Conservation (phyloP, 352 stramenopile genomes). For the Phytophthora nicotianae region DNA sequence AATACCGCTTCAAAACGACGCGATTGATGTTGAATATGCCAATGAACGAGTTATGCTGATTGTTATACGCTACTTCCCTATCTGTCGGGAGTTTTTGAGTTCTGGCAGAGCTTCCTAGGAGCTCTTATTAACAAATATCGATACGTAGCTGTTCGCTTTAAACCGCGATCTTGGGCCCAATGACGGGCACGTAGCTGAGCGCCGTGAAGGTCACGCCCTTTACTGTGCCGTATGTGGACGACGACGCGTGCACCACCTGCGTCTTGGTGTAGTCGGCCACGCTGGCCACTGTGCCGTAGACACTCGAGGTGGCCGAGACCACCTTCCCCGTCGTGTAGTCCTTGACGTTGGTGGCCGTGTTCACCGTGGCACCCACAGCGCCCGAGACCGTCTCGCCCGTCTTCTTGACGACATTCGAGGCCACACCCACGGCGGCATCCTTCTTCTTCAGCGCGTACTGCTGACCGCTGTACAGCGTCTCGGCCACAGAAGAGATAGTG, state of each 20-base stretch:
- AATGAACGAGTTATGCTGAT: constrained; percentile 10
- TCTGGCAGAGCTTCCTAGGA: neutral
- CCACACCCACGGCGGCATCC: constrained; percentile 50
- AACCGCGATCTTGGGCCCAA: constrained; percentile 58
- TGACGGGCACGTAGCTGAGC: constrained; percentile 62
- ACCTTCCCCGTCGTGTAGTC: constrained; percentile 64
- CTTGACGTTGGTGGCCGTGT: constrained; percentile 56
- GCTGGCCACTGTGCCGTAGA: constrained; percentile 48
- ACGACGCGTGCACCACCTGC: constrained; percentile 70
- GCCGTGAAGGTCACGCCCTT: constrained; percentile 57
- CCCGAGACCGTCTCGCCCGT: constrained; percentile 47
- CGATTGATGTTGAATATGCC: too few relatives aligned
- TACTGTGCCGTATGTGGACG: constrained; percentile 63
- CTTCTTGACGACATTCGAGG: constrained; percentile 48
- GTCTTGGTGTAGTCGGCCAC: constrained; percentile 72
- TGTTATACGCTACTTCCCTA: constrained; percentile 21
- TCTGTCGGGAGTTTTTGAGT: neutral
- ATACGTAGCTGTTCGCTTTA: constrained; percentile 16
- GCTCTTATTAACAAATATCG: constrained; percentile 25
- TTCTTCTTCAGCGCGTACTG: constrained; percentile 75
- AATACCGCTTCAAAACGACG: too few relatives aligned
- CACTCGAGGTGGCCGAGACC: constrained; percentile 37
- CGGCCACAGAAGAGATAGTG: constrained; percentile 53
- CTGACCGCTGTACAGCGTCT: constrained; percentile 64
- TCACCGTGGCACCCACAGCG: constrained; percentile 47